Evolutionary conservation across 75 land plant genomes (phyloP).

Genomic region (Azolla pinnata): DNA sequence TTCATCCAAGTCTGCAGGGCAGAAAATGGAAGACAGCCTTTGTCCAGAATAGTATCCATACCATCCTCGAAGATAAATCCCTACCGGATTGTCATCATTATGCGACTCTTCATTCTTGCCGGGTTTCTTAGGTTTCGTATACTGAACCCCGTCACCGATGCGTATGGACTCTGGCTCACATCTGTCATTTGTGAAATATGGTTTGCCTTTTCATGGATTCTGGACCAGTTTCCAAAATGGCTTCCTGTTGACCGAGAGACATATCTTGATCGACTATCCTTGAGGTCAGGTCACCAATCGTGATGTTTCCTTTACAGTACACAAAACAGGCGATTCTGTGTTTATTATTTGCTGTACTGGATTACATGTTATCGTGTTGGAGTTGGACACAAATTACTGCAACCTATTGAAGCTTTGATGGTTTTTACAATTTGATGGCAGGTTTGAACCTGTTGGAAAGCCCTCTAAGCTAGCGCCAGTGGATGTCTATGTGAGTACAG

Average conservation of each 20-base stretch:
- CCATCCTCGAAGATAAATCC: slow-evolving; percentile 64
- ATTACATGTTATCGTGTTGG: too few species aligned
- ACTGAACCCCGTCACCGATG: slow-evolving; percentile 59
- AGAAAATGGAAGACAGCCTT: slow-evolving; percentile 71
- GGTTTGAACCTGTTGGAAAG: slow-evolving; percentile 58
- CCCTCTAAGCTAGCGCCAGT: slow-evolving; percentile 45
- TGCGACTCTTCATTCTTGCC: slow-evolving; percentile 55
- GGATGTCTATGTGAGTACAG: slow-evolving; percentile 66
- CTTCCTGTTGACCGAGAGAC: slow-evolving; percentile 66
- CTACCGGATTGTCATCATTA: slow-evolving; percentile 70
- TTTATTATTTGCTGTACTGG: too few species aligned
- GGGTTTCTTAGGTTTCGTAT: slow-evolving; percentile 73
- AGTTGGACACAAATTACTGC: too few species aligned
- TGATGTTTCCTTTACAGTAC: too few species aligned
- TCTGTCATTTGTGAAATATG: slow-evolving; percentile 83
- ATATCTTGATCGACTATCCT: slow-evolving; percentile 65
- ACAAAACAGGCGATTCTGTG: too few species aligned
- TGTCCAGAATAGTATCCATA: slow-evolving; percentile 61
- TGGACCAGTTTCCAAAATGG: slow-evolving; percentile 92
- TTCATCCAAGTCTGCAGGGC: slow-evolving; percentile 20
- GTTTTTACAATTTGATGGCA: neutral
- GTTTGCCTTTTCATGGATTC: slow-evolving; percentile 92
- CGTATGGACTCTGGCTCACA: slow-evolving; percentile 64
- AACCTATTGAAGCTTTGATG: neutral
- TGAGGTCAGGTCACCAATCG: slow-evolving; percentile 14